Evolutionary conservation across 257 asterid species (phyloP), one percentile per base, ranked within the genome.

Genomic region (Nicotiana otophora): DNA sequence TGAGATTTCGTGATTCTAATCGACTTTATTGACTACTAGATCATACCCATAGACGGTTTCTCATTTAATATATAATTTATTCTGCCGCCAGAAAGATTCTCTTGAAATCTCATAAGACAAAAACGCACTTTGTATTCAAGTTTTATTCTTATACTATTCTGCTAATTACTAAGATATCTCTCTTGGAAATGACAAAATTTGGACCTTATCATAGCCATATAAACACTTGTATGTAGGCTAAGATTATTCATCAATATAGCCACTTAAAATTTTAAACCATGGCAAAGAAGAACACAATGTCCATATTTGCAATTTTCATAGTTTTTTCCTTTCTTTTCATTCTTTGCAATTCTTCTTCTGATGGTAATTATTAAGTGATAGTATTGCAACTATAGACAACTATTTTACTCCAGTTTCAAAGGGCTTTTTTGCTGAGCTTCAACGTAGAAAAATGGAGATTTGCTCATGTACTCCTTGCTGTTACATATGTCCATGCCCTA

Each of bases 321-420:
- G 30, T 36, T 23, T 79, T 60, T 7, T 1, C 82, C 33, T 16
- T 58, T 6, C 33, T 79, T 54, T 36, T 79, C 1, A n/a, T 7
- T 70, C 66, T 79, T 11, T n/a, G 42, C 8, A 36, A 16, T 36
- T 79, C 72, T 20, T 60, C 72, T 33, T 36, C 82, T 17, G 12
- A 74, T 42, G 36, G 23, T 10, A 31, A 28, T 55, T 17, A 33
- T 54, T 54, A 26, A 42, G n/a, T 60, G 82, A 78, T 4, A 16
- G 7, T 60, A 26, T 60, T 60, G 67, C 72, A 26, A 78, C 5
- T 12, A 60, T 78, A 19, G 82, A 78, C 72, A 20, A 78, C 20
- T 78, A 78, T 1, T 78, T 78, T 17, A 78, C 82, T 78, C 82
- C 82, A 34, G 5, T 78, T 15, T 34, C 82, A 20, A 78, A 78